Conservation (phyloP, 345 rosid genomes). For the Orychophragmus violaceus region DNA sequence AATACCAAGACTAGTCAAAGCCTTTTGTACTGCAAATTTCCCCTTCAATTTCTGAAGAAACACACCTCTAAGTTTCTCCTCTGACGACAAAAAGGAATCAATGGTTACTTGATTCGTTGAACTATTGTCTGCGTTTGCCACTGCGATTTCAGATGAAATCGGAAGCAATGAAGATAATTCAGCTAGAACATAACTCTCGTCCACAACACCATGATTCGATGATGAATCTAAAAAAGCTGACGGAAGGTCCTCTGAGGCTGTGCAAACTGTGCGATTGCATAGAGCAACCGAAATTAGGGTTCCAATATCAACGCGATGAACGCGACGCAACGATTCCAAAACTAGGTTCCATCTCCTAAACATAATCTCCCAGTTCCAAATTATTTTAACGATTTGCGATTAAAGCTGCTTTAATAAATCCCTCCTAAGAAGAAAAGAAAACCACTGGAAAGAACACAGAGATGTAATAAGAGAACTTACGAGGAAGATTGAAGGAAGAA, state of each 20-base stretch:
- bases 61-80: constrained; percentile 77
- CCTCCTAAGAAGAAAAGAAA: neutral
- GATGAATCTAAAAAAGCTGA: constrained; percentile 10
- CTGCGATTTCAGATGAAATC: constrained; percentile 23
- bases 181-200: constrained; percentile 49
- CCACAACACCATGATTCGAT: constrained; percentile 14
- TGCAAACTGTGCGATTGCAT: constrained; percentile 1
- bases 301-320: neutral
- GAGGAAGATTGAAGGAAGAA: constrained; percentile 12
- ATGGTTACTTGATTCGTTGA: constrained; percentile 18
- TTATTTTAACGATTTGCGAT: neutral
- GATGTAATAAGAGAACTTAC: constrained; percentile 10
- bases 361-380: constrained; percentile 23
- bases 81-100: constrained; percentile 55
- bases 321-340: neutral
- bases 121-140: neutral
- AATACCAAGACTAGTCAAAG: constrained; percentile 42
- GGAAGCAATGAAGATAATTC: constrained; percentile 60
- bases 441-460: neutral
- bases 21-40: constrained; percentile 41
- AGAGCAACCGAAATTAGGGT: neutral
- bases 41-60: constrained; percentile 72
- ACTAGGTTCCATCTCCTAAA: constrained; percentile 11
- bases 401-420: neutral
- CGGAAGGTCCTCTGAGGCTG: neutral